Evolutionary conservation across 2,329 filamentous ascomycete genomes (phyloP).

Genomic region (Zymoseptoria tritici): DNA sequence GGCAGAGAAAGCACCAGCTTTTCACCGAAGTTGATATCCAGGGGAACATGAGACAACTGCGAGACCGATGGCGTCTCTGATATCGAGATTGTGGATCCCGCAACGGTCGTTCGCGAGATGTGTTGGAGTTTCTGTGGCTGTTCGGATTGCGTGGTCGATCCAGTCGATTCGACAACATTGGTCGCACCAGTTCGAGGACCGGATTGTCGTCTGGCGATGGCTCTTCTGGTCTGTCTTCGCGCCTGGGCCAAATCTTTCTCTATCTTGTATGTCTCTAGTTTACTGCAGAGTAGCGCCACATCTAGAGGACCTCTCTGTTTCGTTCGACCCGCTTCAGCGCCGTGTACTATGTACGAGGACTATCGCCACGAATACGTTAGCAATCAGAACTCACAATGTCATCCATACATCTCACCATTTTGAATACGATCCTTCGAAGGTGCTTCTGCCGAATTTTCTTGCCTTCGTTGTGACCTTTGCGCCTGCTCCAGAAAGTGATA

Average conservation of each 20-base stretch:
- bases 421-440: no score
- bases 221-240: slow-evolving; percentile 9
- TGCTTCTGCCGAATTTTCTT: no score
- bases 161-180: slow-evolving; percentile 6
- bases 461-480: no score
- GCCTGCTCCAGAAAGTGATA: no score
- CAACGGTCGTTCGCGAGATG: neutral
- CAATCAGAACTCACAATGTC: neutral
- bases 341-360: neutral
- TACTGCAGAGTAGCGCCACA: slow-evolving; percentile 13
- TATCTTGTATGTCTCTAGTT: slow-evolving; percentile 13
- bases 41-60: neutral
- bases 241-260: slow-evolving; percentile 12
- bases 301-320: slow-evolving; percentile 9
- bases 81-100: neutral
- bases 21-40: neutral
- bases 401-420: neutral
- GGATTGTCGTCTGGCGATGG: slow-evolving; percentile 6
- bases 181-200: slow-evolving; percentile 13
- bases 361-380: neutral
- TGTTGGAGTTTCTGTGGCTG: slow-evolving; percentile 7
- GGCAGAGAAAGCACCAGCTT: neutral
- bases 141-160: no score
- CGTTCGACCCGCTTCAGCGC: neutral
- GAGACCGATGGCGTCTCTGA: neutral